phyloP scores from a whole-genome alignment of 2,329 filamentous ascomycete species.

The Venturia carpophila region DNA sequence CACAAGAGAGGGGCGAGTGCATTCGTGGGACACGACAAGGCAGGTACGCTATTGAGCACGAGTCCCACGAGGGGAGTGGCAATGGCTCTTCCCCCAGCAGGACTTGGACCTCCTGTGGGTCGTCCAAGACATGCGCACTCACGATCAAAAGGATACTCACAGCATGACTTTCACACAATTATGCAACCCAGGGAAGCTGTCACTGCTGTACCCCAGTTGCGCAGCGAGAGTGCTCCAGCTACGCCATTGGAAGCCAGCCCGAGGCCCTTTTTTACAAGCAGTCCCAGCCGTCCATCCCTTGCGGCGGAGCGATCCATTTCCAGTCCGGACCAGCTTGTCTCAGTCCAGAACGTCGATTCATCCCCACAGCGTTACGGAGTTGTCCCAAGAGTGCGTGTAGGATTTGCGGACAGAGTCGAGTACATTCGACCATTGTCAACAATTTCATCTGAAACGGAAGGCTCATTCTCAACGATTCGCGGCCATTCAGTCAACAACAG shows the following conservation, averaged over 20 bases:
- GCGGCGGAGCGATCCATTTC: conserved; percentile 27
- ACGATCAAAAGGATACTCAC: conserved; percentile 73
- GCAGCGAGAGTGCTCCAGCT: conserved; percentile 56
- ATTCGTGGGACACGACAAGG: conserved; percentile 67
- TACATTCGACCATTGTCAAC: conserved; percentile 77
- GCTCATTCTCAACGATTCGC: conserved; percentile 59
- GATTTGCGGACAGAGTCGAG: conserved; percentile 77
- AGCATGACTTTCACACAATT: conserved; percentile 67
- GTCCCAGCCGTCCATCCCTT: conserved; percentile 31
- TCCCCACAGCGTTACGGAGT: conserved; percentile 7
- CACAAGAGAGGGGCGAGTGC: conserved; percentile 77
- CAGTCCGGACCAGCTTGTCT: conserved; percentile 3
- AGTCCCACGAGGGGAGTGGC: conserved; percentile 62
- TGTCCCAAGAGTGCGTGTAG: conserved; percentile 56
- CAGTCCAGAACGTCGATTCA: background rate
- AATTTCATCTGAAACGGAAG: conserved; percentile 76
- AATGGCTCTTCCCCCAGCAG: conserved; percentile 47
- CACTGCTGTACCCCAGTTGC: conserved; percentile 33
- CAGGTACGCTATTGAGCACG: conserved; percentile 52
- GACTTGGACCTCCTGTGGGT: conserved; percentile 42
- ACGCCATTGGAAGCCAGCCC: conserved; percentile 48
- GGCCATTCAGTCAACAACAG: conserved; percentile 71
- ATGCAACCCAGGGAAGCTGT: conserved; percentile 52
- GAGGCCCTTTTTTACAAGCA: conserved; percentile 26
- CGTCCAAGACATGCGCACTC: conserved; percentile 70